Conservation (phyloP, 306 rosid species). For the Cyclanthera cordifolia region DNA sequence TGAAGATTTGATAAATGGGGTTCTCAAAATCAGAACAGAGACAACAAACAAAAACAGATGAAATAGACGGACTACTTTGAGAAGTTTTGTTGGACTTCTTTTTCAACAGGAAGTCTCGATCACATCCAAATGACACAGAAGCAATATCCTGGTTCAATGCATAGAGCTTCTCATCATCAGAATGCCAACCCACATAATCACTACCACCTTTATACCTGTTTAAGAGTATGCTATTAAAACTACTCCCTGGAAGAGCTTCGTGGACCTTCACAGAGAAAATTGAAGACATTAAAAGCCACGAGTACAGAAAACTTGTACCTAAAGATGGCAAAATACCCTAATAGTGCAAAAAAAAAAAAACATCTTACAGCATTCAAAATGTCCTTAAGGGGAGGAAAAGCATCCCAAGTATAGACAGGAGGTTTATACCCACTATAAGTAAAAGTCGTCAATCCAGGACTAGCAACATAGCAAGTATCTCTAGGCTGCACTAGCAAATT, state of each 20-base stretch:
- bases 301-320: not conserved
- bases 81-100: constrained; percentile 41
- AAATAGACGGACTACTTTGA: constrained; percentile 32
- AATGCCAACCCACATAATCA: constrained; percentile 93
- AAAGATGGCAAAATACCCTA: not conserved
- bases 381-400: constrained; percentile 57
- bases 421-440: constrained; percentile 84
- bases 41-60: not conserved
- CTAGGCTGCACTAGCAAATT: constrained; percentile 51
- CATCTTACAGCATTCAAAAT: constrained; percentile 61
- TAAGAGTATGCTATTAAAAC: constrained; percentile 76
- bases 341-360: not conserved
- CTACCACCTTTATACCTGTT: constrained; percentile 80
- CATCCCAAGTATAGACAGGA: constrained; percentile 74
- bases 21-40: not conserved
- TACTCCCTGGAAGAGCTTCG: constrained; percentile 79
- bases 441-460: constrained; percentile 58
- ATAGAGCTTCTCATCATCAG: constrained; percentile 87
- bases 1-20: not conserved
- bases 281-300: not conserved
- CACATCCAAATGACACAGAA: constrained; percentile 73
- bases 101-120: constrained; percentile 77
- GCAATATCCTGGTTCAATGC: constrained; percentile 79
- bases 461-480: constrained; percentile 79
- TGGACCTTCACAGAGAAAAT: constrained; percentile 40